A percentile compares a stretch with the other conserved stretches of the same genome.
Evolutionary conservation across 2,329 filamentous ascomycete genomes (phyloP).

Genomic region (Grosmannia serpens): DNA sequence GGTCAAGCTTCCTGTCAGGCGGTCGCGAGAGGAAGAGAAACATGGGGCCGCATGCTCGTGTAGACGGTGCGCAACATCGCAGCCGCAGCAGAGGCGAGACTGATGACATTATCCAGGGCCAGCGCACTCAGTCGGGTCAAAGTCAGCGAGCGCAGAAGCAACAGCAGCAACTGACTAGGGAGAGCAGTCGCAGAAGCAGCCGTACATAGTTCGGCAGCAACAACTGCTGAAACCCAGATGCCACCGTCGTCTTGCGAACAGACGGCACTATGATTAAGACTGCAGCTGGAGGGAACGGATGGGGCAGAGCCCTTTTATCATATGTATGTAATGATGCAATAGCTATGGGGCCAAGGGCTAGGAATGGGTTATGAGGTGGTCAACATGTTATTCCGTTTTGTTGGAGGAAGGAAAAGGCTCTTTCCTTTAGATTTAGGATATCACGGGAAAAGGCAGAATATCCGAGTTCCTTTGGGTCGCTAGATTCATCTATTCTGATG

Average conservation of each 20-base stretch:
- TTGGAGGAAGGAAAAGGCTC: too few relatives aligned
- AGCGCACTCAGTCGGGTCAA: neutral
- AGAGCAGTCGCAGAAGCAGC: neutral
- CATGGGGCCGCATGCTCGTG: neutral
- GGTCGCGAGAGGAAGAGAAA: neutral
- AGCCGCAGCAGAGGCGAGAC: neutral
- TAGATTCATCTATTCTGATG: too few relatives aligned
- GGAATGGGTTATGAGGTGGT: too few relatives aligned
- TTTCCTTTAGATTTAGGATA: too few relatives aligned
- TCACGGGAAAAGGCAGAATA: neutral
- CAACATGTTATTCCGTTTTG: too few relatives aligned
- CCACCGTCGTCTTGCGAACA: neutral
- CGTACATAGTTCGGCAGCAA: neutral
- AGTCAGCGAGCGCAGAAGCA: neutral
- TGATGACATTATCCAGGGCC: neutral
- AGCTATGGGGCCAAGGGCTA: too few relatives aligned
- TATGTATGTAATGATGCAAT: too few relatives aligned
- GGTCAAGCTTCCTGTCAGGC: constrained; percentile 1
- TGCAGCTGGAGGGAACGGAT: neutral
- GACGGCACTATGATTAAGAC: neutral
- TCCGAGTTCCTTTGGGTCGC: neutral
- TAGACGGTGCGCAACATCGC: neutral
- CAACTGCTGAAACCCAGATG: neutral
- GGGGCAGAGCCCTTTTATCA: too few relatives aligned
- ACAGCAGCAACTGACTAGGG: neutral